Evolutionary conservation across 2,329 filamentous ascomycete species (phyloP).

Genomic region (Xylaria polymorpha): DNA sequence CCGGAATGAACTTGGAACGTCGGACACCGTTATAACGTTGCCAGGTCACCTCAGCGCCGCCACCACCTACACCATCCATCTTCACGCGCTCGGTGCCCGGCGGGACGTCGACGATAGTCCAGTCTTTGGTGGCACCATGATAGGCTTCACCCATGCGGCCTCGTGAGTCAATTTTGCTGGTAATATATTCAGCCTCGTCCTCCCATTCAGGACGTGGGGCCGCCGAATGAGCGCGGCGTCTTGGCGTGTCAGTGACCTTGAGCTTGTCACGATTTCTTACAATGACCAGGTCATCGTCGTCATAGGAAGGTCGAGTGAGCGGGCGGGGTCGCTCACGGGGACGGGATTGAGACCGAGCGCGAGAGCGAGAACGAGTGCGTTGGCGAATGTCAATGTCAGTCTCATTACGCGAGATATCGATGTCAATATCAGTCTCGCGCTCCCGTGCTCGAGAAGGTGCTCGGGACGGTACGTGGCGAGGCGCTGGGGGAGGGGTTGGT

Average conservation of each 20-base stretch:
- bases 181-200: slow-evolving; percentile 74
- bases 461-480: slow-evolving; percentile 56
- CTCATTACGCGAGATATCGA: slow-evolving; percentile 64
- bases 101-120: slow-evolving; percentile 86
- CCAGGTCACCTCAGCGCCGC: slow-evolving; percentile 81
- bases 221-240: slow-evolving; percentile 65
- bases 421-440: slow-evolving; percentile 71
- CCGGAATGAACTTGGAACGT: slow-evolving; percentile 77
- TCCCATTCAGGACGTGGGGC: slow-evolving; percentile 65
- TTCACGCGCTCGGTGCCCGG: slow-evolving; percentile 84
- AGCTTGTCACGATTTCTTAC: slow-evolving; percentile 65
- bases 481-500: slow-evolving; percentile 63
- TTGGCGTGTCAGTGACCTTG: slow-evolving; percentile 56
- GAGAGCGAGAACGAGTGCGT: slow-evolving; percentile 54
- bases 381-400: slow-evolving; percentile 69
- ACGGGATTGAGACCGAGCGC: slow-evolving; percentile 49
- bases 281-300: slow-evolving; percentile 75
- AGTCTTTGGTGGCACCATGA: slow-evolving; percentile 79
- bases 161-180: slow-evolving; percentile 66
- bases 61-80: slow-evolving; percentile 82
- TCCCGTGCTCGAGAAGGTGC: slow-evolving; percentile 59
- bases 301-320: slow-evolving; percentile 48
- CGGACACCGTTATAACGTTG: slow-evolving; percentile 82
- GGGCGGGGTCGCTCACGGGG: slow-evolving; percentile 53
- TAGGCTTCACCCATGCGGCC: slow-evolving; percentile 78